phyloP scores from a whole-genome alignment of 345 rosid species.

The Arabis hirsuta region DNA sequence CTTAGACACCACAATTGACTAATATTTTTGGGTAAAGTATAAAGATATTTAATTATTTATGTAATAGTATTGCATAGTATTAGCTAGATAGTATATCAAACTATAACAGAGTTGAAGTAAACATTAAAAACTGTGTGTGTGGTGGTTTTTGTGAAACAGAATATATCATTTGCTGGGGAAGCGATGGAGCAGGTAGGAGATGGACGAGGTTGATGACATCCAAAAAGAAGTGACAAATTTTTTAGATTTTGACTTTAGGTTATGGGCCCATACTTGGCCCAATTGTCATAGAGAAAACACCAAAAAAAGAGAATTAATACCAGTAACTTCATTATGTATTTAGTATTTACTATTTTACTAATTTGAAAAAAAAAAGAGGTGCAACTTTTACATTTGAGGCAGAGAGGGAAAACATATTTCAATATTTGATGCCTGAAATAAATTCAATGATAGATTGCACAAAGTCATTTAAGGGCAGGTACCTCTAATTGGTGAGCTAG shows the following conservation, averaged over 20 bases:
- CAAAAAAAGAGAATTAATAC: not conserved
- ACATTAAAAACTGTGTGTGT: not conserved
- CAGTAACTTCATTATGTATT: slow-evolving; percentile 30
- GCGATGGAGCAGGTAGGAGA: slow-evolving; percentile 46
- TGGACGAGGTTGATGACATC: slow-evolving; percentile 40
- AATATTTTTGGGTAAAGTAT: not conserved
- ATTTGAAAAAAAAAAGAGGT: slow-evolving; percentile 1
- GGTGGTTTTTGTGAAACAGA: slow-evolving; percentile 41
- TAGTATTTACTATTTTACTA: slow-evolving; percentile 26
- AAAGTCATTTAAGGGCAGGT: slow-evolving; percentile 20
- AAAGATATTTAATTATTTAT: not conserved
- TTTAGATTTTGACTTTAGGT: slow-evolving; percentile 43
- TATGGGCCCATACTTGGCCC: slow-evolving; percentile 41
- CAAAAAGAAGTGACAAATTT: slow-evolving; percentile 33
- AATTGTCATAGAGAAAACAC: slow-evolving; percentile 27
- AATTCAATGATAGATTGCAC: slow-evolving; percentile 1
- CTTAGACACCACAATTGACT: slow-evolving; percentile 14
- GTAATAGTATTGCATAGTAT: not conserved
- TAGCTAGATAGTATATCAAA: not conserved
- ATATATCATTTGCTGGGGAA: slow-evolving; percentile 45
- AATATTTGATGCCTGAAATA: not conserved
- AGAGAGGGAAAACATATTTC: not conserved
- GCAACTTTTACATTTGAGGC: not conserved
- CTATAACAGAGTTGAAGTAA: not conserved
- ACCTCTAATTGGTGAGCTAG: not conserved